phyloP scores from a whole-genome alignment of 768 basidiomycete genomes.

The Pleurotus citrinopileatus region DNA sequence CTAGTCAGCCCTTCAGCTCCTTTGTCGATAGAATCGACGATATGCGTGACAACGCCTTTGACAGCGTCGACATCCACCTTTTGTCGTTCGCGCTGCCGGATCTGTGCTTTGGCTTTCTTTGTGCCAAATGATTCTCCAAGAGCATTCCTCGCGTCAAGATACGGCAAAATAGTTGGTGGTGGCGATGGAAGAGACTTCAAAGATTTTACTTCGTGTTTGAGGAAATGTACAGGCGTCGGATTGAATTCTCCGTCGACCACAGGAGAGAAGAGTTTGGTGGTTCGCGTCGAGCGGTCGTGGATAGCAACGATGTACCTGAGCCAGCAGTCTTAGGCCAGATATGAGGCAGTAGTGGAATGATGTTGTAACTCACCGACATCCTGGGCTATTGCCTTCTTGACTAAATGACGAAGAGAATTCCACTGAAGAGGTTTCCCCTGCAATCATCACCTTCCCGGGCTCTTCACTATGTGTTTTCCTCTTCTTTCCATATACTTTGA shows the following conservation, averaged over 20 bases:
- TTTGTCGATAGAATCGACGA: slow-evolving; percentile 81
- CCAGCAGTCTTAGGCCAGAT: no score
- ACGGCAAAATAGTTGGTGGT: slow-evolving; percentile 49
- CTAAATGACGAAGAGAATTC: slow-evolving; percentile 70
- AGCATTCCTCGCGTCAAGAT: slow-evolving; percentile 63
- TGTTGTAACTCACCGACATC: slow-evolving; percentile 61
- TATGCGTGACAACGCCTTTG: slow-evolving; percentile 75
- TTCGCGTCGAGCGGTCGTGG: slow-evolving; percentile 72
- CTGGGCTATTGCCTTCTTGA: slow-evolving; percentile 48
- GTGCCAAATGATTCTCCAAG: slow-evolving; percentile 94
- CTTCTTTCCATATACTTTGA: slow-evolving; percentile 56
- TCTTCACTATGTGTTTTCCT: slow-evolving; percentile 23
- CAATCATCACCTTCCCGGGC: slow-evolving; percentile 39
- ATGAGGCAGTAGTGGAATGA: not conserved
- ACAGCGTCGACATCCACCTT: slow-evolving; percentile 87
- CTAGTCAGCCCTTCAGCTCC: slow-evolving; percentile 69
- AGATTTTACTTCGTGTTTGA: slow-evolving; percentile 80
- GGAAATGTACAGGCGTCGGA: slow-evolving; percentile 60
- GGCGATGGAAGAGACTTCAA: slow-evolving; percentile 62
- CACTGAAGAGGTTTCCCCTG: slow-evolving; percentile 80
- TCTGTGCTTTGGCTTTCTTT: slow-evolving; percentile 86
- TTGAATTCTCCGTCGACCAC: slow-evolving; percentile 31
- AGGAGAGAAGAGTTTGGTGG: slow-evolving; percentile 53
- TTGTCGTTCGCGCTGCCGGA: slow-evolving; percentile 84
- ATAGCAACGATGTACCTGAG: slow-evolving; percentile 80